Conservation (phyloP, 139 green algal genomes). For the Tetradesmus obliquus region DNA sequence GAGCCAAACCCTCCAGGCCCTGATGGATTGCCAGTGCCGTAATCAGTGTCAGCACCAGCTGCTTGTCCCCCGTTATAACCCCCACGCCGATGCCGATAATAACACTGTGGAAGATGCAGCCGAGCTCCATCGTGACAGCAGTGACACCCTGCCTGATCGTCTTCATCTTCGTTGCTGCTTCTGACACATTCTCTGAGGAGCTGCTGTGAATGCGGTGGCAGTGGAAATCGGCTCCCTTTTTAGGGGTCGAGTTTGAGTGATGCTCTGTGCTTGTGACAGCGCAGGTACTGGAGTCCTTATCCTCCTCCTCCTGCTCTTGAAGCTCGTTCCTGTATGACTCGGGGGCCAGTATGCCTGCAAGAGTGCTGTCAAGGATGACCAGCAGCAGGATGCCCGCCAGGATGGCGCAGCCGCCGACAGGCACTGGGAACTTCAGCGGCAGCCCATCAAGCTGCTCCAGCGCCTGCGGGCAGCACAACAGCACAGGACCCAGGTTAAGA, state of each 20-base stretch:
- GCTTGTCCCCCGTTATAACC: constrained; percentile 29
- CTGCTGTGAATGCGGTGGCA: background rate
- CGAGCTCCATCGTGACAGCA: constrained; percentile 61
- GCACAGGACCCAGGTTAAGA: too few relatives aligned
- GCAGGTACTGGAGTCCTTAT: constrained; percentile 29
- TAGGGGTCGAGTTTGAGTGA: too few relatives aligned
- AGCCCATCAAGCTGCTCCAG: constrained; percentile 16
- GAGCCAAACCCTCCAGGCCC: constrained; percentile 62
- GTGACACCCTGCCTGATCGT: constrained; percentile 11
- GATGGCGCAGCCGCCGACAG: constrained; percentile 32
- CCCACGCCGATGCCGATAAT: constrained; percentile 57
- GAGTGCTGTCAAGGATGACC: constrained; percentile 32
- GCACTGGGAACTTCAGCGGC: background rate
- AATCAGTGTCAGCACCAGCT: constrained; percentile 27
- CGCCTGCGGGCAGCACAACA: background rate
- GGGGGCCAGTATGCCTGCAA: constrained; percentile 22
- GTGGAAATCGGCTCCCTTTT: background rate
- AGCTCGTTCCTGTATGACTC: constrained; percentile 29
- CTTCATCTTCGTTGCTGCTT: background rate
- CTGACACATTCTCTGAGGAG: background rate
- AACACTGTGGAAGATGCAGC: constrained; percentile 59
- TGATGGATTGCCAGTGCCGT: constrained; percentile 69
- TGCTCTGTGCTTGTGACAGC: background rate
- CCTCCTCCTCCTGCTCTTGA: background rate
- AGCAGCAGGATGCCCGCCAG: constrained; percentile 39